A percentile compares a stretch with the other conserved stretches of the same genome.
Evolutionary conservation across 1,284 basidiomycete species (phyloP).

Genomic region (Agroathelia rolfsii): DNA sequence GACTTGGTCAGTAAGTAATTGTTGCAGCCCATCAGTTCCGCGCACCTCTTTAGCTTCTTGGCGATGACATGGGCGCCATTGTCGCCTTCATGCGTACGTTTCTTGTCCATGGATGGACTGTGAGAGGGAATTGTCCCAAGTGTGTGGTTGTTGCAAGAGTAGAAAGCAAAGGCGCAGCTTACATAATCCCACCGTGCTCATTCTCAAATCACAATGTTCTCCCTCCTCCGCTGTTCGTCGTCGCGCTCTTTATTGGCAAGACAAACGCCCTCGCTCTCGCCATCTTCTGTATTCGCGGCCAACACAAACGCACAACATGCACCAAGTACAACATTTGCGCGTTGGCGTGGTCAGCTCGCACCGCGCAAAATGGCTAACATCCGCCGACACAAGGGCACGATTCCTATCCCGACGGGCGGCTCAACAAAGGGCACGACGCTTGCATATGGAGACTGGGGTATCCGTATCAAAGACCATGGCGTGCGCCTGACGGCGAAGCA

Average conservation of each 20-base stretch:
- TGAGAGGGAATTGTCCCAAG: no score
- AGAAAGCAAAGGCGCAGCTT: no score
- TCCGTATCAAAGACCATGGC: conserved; percentile 79
- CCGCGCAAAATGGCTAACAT: conserved; percentile 76
- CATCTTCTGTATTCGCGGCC: no score
- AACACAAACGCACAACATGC: no score
- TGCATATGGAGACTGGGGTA: conserved; percentile 85
- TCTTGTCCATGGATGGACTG: no score
- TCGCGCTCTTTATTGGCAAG: no score
- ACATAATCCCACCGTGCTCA: no score
- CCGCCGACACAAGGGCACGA: conserved; percentile 82
- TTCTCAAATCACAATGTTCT: no score
- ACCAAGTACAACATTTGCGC: no score
- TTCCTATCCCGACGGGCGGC: conserved; percentile 79
- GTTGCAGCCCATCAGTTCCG: conserved; percentile 6
- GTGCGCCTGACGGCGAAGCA: conserved; percentile 87
- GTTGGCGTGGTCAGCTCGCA: conserved; percentile 54
- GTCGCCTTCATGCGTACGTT: conserved; percentile 27
- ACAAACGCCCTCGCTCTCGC: no score
- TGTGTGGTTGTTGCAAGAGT: no score
- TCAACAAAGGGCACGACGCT: conserved; percentile 92
- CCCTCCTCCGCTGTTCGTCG: no score
- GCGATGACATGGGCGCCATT: conserved; percentile 36
- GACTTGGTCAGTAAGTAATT: conserved; percentile 13
- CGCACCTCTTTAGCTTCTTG: conserved; percentile 67